Evolutionary conservation across 768 basidiomycete genomes (phyloP).

Genomic region (Termitomyces sp.): DNA sequence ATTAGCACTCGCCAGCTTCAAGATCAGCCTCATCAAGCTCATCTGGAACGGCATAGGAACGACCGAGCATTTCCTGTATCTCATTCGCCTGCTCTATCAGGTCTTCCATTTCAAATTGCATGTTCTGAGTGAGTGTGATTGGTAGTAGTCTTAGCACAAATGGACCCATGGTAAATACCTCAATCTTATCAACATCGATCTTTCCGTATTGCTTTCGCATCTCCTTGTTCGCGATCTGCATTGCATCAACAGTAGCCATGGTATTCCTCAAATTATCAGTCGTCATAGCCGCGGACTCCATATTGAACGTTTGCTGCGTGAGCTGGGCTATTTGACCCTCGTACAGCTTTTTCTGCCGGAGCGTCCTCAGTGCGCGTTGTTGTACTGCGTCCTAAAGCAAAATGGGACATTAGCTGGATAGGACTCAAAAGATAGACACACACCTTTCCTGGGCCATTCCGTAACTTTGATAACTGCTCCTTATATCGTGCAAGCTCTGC

Average conservation of each 20-base stretch:
- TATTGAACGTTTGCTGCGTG: constrained; percentile 95
- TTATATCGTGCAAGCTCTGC: constrained; percentile 89
- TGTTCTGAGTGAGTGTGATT: constrained; percentile 44
- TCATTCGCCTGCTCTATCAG: constrained; percentile 96
- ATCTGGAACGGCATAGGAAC: constrained; percentile 95
- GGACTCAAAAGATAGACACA: constrained; percentile 8
- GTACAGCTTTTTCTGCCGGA: constrained; percentile 96
- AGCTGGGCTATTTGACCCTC: constrained; percentile 89
- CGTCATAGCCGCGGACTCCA: constrained; percentile 91
- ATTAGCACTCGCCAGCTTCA: constrained; percentile 69
- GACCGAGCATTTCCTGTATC: constrained; percentile 88
- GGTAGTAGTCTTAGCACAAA: neutral
- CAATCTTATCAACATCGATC: constrained; percentile 97
- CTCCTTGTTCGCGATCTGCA: constrained; percentile 95
- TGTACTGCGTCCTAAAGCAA: constrained; percentile 74
- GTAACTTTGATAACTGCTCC: constrained; percentile 92
- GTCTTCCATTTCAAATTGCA: constrained; percentile 99
- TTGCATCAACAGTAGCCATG: constrained; percentile 97
- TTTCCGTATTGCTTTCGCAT: constrained; percentile 96
- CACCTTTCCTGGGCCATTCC: constrained; percentile 95
- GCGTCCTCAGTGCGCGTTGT: constrained; percentile 85
- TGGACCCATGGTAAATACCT: constrained; percentile 52
- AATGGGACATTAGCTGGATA: neutral
- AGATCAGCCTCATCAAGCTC: constrained; percentile 97
- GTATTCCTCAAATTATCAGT: constrained; percentile 99